Conservation (phyloP, 1,284 basidiomycete genomes). For the Pseudozyma sp. region DNA sequence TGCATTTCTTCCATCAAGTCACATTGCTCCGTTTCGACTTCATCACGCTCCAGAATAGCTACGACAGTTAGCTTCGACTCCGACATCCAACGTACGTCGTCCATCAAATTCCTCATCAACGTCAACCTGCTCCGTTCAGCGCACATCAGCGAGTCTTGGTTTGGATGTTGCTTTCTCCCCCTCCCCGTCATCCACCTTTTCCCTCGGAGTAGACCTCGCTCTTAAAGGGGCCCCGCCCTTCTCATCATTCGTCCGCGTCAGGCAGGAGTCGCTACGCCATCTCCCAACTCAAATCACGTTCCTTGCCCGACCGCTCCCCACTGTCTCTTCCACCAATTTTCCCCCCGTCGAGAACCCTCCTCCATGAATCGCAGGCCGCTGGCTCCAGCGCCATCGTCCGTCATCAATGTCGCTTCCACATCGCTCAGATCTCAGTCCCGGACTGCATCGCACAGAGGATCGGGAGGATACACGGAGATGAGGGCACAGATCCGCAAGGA, state of each 20-base stretch:
- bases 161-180: slow-evolving; percentile 6
- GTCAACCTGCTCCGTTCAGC: background rate
- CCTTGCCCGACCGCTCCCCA: slow-evolving; percentile 4
- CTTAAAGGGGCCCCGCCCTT: background rate
- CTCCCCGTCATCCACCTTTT: slow-evolving; percentile 2
- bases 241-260: background rate
- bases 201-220: background rate
- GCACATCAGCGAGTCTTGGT: background rate
- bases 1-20: slow-evolving; percentile 32
- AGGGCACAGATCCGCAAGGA: slow-evolving; percentile 51
- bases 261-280: slow-evolving; percentile 4
- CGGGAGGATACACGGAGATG: slow-evolving; percentile 53
- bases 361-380: slow-evolving; percentile 38
- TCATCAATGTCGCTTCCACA: slow-evolving; percentile 35
- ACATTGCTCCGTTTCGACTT: slow-evolving; percentile 13
- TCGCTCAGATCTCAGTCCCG: slow-evolving; percentile 32
- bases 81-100: slow-evolving; percentile 5
- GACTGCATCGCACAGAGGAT: slow-evolving; percentile 40
- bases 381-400: slow-evolving; percentile 28
- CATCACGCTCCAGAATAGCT: slow-evolving; percentile 4
- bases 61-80: background rate
- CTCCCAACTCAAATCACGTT: slow-evolving; percentile 13
- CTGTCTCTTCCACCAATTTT: slow-evolving; percentile 1
- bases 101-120: slow-evolving; percentile 20
- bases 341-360: background rate